Percentiles rank a stretch among this genome's conserved stretches.
Conservation (phyloP, 2,329 filamentous ascomycete species). For the Blastomyces gilchristii region DNA sequence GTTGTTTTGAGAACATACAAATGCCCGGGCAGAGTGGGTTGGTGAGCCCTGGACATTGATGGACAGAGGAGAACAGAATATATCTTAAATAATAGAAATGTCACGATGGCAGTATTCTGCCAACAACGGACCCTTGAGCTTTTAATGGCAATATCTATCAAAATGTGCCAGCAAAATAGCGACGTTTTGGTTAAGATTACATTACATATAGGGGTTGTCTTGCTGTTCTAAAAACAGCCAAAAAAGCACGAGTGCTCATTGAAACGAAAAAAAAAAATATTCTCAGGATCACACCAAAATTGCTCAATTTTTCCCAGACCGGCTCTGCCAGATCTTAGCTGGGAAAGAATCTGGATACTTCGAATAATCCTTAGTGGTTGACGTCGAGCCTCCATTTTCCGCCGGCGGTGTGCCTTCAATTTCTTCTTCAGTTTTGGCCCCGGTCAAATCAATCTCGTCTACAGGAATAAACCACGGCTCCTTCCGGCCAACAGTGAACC, state of each 20-base stretch:
- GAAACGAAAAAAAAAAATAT: not conserved
- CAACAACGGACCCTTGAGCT: not conserved
- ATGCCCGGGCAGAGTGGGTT: not conserved
- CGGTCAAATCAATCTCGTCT: not conserved
- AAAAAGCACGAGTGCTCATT: not conserved
- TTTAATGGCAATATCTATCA: not conserved
- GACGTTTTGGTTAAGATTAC: not conserved
- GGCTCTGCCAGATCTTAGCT: not conserved
- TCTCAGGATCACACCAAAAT: not conserved
- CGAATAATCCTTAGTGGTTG: not conserved
- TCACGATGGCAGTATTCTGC: not conserved
- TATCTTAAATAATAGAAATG: not conserved
- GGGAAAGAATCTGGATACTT: slow-evolving; percentile 3
- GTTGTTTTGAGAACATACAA: not conserved
- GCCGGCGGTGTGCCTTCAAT: not conserved
- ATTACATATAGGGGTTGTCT: not conserved
- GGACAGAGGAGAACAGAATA: not conserved
- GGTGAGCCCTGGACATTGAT: not conserved
- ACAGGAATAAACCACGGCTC: not conserved
- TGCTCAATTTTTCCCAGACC: slow-evolving; percentile 4
- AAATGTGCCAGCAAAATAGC: not conserved
- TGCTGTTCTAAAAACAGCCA: not conserved
- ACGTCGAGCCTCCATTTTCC: not conserved
- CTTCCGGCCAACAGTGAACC: not conserved
- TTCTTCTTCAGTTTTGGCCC: not conserved